Conservation (phyloP, 331 rosid species). For the Phaseolus coccineus region DNA sequence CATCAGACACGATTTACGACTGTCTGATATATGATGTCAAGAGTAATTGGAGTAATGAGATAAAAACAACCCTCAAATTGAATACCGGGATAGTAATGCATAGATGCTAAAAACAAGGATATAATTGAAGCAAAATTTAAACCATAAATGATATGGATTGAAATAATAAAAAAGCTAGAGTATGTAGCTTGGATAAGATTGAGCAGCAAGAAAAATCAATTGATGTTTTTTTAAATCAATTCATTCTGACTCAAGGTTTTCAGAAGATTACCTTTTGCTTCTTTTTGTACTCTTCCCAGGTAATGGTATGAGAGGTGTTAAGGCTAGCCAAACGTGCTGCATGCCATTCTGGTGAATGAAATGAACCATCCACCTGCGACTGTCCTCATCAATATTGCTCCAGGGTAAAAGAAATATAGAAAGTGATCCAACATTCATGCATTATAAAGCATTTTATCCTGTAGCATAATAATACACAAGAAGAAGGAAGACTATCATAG, state of each 20-base stretch:
- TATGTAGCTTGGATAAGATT: constrained; percentile 1
- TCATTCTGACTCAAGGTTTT: background rate
- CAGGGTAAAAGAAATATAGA: constrained; percentile 48
- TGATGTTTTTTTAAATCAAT: background rate
- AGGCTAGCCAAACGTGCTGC: constrained; percentile 99
- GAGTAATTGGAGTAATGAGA: background rate
- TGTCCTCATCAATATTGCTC: constrained; percentile 87
- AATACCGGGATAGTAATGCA: background rate
- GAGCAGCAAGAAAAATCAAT: constrained; percentile 6
- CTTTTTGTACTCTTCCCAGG: constrained; percentile 96
- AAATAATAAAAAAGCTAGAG: constrained; percentile 11
- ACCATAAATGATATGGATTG: constrained; percentile 17
- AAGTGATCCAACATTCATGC: constrained; percentile 41
- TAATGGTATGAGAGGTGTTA: constrained; percentile 92
- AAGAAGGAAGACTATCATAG: background rate
- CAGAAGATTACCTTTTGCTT: constrained; percentile 77
- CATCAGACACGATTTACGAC: background rate
- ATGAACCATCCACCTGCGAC: constrained; percentile 99
- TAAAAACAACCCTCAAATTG: background rate
- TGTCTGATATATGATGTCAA: constrained; percentile 1
- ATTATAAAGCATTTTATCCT: constrained; percentile 46
- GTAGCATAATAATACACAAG: constrained; percentile 16
- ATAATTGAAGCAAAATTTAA: constrained; percentile 20
- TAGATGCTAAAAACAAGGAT: background rate
- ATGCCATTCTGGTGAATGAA: constrained; percentile 99